Base-by-base conservation (phyloP, 768 basidiomycete species). In the Podaxis carcinomalis region DNA sequence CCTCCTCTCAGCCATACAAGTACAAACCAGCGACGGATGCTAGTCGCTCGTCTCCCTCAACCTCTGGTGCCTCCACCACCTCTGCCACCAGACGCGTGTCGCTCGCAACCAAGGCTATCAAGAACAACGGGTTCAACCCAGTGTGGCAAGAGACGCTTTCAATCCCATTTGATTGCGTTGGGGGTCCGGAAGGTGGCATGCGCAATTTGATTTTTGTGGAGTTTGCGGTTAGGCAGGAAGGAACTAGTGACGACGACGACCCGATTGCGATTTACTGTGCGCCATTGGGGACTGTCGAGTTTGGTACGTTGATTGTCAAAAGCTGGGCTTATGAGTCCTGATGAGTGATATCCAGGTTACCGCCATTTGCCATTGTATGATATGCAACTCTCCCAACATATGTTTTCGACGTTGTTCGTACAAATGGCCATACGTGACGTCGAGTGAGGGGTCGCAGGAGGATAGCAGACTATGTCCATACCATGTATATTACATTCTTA, bases 321-420 rank as follows among this genome's bases (percentile, higher is more conserved):
- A 62, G 23, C n/a, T 28, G 25, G 16, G 25, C 16, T 27, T 32
- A 51, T 39, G 42, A 28, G 44, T 5, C 5, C 36, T 19, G 44
- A n/a, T 9, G 5, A 19, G 37, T 37, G 25, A 27, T 7, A n/a
- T 53, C 3, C 49, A 93, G 95, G 96, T 1, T 98, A 89, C 70
- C 86, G 92, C 6, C 92, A 98, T 73, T 72, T 98, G 4, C 94
- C 96, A 0, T 75, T 98, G 37, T 92, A 94, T 67, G 96, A 98
- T 72, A 75, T 83, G 1, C 89, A 95, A 69, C 84, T 93, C 47
- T 89, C 90, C 40, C 93, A 95, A 68, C 92, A 89, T 68, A 77
- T 98, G 53, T 98, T 95, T 73, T 93, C 95, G 23, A 95, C 95
- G n/a, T 78, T 98, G 16, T 97, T 98, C 68, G 87, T 96, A 21